Conservation (phyloP, 768 basidiomycete species). For the Auricularia cornea region DNA sequence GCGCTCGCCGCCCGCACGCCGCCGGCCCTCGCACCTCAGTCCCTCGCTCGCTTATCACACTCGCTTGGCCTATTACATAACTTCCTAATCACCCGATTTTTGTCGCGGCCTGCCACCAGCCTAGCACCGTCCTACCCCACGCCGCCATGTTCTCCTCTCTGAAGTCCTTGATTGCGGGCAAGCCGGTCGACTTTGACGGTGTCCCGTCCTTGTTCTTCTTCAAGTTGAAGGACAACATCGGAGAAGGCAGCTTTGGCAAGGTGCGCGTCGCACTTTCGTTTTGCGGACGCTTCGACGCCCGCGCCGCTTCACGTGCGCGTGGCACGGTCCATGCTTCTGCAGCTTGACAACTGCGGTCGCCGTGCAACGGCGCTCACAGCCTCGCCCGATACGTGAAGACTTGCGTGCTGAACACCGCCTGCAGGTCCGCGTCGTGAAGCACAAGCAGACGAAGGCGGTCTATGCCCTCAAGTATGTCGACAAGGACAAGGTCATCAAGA, state of each 20-base stretch:
- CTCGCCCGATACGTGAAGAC: too few relatives aligned
- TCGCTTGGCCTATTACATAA: too few relatives aligned
- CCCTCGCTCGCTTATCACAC: too few relatives aligned
- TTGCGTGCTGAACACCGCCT: conserved; percentile 13
- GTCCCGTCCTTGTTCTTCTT: conserved; percentile 41
- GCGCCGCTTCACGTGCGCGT: too few relatives aligned
- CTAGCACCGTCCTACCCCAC: background rate
- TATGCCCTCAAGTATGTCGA: conserved; percentile 98
- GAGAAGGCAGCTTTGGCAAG: conserved; percentile 43
- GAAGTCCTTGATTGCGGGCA: background rate
- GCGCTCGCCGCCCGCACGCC: too few relatives aligned
- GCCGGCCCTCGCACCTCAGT: too few relatives aligned
- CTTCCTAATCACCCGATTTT: too few relatives aligned
- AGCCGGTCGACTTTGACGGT: conserved; percentile 31
- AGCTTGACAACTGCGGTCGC: too few relatives aligned
- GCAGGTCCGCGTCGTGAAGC: conserved; percentile 93
- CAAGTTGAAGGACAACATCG: conserved; percentile 37
- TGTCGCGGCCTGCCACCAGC: too few relatives aligned
- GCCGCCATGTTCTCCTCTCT: background rate
- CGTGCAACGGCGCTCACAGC: too few relatives aligned
- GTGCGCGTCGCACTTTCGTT: conserved; percentile 21
- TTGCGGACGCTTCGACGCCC: too few relatives aligned
- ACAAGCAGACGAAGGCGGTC: conserved; percentile 84
- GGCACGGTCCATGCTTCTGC: background rate
- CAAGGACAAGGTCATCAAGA: conserved; percentile 83